phyloP scores from a whole-genome alignment of 371 early-diverging fungal species.

The Mortierella sp. region DNA sequence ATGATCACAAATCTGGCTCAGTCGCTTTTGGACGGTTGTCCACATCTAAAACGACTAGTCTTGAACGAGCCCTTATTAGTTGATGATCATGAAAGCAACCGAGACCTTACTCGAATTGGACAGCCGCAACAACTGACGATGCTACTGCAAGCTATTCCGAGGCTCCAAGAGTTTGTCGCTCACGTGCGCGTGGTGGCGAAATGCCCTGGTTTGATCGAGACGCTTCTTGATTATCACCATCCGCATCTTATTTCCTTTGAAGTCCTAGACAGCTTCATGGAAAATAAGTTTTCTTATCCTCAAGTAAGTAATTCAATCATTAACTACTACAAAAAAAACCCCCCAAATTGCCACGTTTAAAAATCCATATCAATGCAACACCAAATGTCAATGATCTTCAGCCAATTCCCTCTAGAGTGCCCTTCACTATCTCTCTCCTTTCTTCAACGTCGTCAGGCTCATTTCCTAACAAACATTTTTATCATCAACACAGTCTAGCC shows the following conservation, averaged over 20 bases:
- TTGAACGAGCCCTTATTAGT: constrained; percentile 22
- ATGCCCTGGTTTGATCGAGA: constrained; percentile 24
- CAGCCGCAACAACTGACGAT: constrained; percentile 8
- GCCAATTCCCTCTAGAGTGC: no score
- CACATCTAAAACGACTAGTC: constrained; percentile 9
- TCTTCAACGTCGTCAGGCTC: neutral
- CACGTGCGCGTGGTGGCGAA: constrained; percentile 10
- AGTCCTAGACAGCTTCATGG: constrained; percentile 10
- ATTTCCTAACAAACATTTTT: constrained; percentile 3
- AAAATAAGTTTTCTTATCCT: neutral
- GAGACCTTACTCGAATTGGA: neutral
- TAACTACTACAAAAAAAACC: neutral
- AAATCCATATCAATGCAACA: no score
- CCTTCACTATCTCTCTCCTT: no score
- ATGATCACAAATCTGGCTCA: constrained; percentile 23
- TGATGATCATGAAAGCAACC: constrained; percentile 3
- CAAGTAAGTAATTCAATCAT: constrained; percentile 6
- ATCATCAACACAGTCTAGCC: neutral
- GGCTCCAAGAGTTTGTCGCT: constrained; percentile 19
- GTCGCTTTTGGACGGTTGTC: constrained; percentile 18
- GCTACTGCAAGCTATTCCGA: constrained; percentile 18
- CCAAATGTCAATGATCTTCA: no score
- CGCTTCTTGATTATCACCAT: constrained; percentile 25
- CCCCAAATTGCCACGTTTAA: neutral
- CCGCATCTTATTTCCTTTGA: constrained; percentile 28